Evolutionary conservation across 1,139 yeast species (phyloP).

Genomic region (Diutina siamensis): DNA sequence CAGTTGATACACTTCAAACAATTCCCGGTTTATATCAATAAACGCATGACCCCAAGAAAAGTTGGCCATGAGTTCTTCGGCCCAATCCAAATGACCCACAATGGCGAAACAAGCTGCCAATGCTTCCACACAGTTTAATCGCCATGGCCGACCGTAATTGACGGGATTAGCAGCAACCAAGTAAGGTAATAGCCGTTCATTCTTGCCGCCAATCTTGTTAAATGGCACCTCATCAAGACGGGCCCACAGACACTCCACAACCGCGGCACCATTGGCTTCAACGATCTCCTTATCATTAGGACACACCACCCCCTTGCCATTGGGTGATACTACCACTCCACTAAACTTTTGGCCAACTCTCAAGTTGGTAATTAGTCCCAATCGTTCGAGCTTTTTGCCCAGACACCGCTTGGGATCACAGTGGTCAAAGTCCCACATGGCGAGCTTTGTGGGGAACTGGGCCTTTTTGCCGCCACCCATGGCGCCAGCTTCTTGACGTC

Average conservation of each 20-base stretch:
- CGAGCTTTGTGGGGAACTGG: slow-evolving; percentile 57
- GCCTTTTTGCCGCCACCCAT: slow-evolving; percentile 12
- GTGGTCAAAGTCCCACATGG: slow-evolving; percentile 96
- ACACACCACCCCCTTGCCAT: slow-evolving; percentile 83
- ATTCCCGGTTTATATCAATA: slow-evolving; percentile 68
- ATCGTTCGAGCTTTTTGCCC: slow-evolving; percentile 84
- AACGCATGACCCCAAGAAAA: slow-evolving; percentile 93
- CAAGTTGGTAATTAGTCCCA: slow-evolving; percentile 70
- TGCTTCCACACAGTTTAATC: slow-evolving; percentile 92
- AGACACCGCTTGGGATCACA: slow-evolving; percentile 98
- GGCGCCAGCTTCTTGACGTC: slow-evolving; percentile 33
- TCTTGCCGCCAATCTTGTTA: slow-evolving; percentile 78
- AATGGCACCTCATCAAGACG: slow-evolving; percentile 92
- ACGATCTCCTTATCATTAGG: slow-evolving; percentile 77
- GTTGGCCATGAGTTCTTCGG: slow-evolving; percentile 57
- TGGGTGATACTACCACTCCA: slow-evolving; percentile 89
- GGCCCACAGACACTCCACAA: slow-evolving; percentile 99
- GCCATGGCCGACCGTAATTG: slow-evolving; percentile 95
- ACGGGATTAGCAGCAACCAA: slow-evolving; percentile 95
- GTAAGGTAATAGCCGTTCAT: slow-evolving; percentile 82
- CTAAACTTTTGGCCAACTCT: slow-evolving; percentile 85
- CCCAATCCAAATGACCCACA: slow-evolving; percentile 88
- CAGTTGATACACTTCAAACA: slow-evolving; percentile 58
- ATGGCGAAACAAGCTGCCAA: slow-evolving; percentile 95
- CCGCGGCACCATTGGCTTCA: slow-evolving; percentile 80